A percentile compares a stretch with the other conserved stretches of the same genome.
Conservation (phyloP, 139 green algal species). For the Monoraphidium neglectum region DNA sequence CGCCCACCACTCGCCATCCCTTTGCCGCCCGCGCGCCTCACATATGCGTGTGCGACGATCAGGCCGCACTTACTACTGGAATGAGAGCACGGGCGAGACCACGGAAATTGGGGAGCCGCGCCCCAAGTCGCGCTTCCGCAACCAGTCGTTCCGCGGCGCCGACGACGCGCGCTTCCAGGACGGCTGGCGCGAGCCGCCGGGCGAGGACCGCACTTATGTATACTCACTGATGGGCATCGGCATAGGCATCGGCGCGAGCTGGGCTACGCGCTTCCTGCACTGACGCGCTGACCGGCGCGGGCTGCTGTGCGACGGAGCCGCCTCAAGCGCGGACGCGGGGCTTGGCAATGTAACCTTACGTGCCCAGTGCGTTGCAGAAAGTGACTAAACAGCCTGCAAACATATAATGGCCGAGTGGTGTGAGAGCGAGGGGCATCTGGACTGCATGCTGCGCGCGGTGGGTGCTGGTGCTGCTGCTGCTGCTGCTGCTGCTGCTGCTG, state of each 20-base stretch:
- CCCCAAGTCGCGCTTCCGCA: slow-evolving; percentile 10
- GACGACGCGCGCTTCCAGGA: slow-evolving; percentile 23
- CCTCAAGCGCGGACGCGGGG: no score
- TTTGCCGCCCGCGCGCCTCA: no score
- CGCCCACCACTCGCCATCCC: no score
- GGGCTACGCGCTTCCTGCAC: slow-evolving; percentile 33
- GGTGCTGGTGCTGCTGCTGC: not conserved
- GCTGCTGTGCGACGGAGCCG: no score
- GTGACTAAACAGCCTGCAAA: no score
- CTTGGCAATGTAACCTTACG: no score
- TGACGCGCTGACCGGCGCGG: no score
- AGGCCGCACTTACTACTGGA: slow-evolving; percentile 24
- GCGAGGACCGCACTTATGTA: slow-evolving; percentile 2
- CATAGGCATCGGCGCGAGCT: slow-evolving; percentile 22
- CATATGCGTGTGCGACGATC: not conserved
- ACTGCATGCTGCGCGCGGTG: no score
- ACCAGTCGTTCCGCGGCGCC: not conserved
- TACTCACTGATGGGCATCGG: slow-evolving; percentile 21
- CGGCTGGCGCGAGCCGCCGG: slow-evolving; percentile 18
- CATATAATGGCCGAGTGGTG: no score
- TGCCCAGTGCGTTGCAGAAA: no score
- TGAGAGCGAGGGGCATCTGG: no score
- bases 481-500: not conserved
- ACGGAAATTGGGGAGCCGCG: slow-evolving; percentile 24
- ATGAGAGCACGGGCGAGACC: slow-evolving; percentile 32